Evolutionary conservation across 495 filamentous ascomycete genomes (phyloP).

Genomic region (Neurospora intermedia): DNA sequence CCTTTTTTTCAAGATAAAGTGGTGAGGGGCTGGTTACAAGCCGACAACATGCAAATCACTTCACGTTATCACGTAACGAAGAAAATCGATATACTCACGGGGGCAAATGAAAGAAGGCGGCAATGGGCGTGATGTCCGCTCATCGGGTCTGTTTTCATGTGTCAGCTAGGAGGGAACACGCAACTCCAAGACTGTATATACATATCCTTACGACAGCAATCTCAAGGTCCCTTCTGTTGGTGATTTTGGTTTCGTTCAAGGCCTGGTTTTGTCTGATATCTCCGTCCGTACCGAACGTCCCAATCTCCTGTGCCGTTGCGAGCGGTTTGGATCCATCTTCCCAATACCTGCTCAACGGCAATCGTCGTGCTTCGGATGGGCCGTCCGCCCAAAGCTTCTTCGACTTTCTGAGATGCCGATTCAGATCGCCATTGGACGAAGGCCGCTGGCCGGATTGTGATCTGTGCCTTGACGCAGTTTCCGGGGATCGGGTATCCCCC

Average conservation of each 20-base stretch:
- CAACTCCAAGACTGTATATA: neutral
- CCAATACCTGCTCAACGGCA: neutral
- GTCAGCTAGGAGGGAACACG: neutral
- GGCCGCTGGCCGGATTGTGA: neutral
- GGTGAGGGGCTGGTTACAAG: neutral
- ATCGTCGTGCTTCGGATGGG: neutral
- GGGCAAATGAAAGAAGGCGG: neutral
- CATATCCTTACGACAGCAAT: neutral
- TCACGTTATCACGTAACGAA: neutral
- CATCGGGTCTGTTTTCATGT: neutral
- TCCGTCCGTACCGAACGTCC: neutral
- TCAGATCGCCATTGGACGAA: neutral
- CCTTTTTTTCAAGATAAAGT: too few species aligned
- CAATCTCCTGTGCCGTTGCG: neutral
- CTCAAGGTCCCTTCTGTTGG: neutral
- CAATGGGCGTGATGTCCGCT: neutral
- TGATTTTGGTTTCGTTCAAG: neutral
- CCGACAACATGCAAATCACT: neutral
- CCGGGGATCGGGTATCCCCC: neutral
- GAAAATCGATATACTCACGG: neutral
- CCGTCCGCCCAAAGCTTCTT: neutral
- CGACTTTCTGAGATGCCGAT: neutral
- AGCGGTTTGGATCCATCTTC: neutral
- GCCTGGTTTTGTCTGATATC: neutral
- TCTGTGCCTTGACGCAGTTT: neutral